phyloP scores from a whole-genome alignment of 2,329 filamentous ascomycete genomes.

The Ophiostoma montium region DNA sequence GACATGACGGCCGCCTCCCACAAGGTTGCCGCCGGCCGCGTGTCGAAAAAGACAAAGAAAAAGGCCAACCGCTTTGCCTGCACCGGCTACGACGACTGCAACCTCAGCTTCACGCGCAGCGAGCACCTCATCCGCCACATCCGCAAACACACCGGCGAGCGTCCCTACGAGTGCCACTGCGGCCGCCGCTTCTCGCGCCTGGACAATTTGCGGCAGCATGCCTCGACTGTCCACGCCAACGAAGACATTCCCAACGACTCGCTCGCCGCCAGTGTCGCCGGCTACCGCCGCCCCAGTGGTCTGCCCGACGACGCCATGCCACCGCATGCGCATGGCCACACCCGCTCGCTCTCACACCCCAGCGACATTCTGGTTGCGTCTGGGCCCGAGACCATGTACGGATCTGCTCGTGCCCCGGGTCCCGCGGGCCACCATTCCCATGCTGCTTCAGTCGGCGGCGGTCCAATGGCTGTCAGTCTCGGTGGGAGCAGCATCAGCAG shows the following conservation, averaged over 20 bases:
- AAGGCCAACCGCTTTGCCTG: constrained; percentile 95
- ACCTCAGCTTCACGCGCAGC: constrained; percentile 85
- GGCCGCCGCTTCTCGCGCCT: constrained; percentile 82
- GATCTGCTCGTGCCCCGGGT: not conserved
- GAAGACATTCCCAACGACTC: constrained; percentile 93
- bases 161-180: constrained; percentile 94
- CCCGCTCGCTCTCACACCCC: constrained; percentile 26
- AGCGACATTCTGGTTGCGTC: constrained; percentile 23
- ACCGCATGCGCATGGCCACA: constrained; percentile 53
- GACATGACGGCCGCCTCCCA: not conserved
- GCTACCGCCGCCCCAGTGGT: not conserved
- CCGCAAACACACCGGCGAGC: constrained; percentile 92
- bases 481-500: too few species aligned
- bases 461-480: not conserved
- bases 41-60: constrained; percentile 46
- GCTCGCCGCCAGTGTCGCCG: constrained; percentile 47
- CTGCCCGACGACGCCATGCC: not conserved
- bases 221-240: constrained; percentile 93
- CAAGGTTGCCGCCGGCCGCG: constrained; percentile 43
- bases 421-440: not conserved
- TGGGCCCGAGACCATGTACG: constrained; percentile 46
- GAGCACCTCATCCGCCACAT: constrained; percentile 94
- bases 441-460: not conserved
- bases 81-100: constrained; percentile 87
- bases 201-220: constrained; percentile 92